phyloP scores from a whole-genome alignment of 1,139 yeast species.

The Saccharomyces hybrid region DNA sequence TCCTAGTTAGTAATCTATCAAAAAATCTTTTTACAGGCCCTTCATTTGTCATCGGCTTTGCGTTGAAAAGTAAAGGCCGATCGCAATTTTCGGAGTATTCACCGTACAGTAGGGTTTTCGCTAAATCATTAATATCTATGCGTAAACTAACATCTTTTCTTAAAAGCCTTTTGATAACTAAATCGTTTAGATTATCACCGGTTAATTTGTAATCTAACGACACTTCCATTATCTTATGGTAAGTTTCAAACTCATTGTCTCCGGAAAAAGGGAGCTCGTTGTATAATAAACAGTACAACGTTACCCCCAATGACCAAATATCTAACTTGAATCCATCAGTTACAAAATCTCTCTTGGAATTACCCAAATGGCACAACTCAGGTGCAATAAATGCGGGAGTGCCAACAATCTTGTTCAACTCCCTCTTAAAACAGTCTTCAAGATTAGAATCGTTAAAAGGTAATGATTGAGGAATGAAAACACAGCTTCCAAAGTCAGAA shows the following conservation, averaged over 20 bases:
- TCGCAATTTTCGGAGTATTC: no score
- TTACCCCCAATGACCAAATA: slow-evolving; percentile 61
- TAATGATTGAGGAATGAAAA: slow-evolving; percentile 19
- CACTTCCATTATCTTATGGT: slow-evolving; percentile 18
- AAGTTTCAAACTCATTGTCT: slow-evolving; percentile 49
- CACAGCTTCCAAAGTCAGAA: slow-evolving; percentile 73
- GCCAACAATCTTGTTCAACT: slow-evolving; percentile 41
- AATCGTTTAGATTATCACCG: slow-evolving; percentile 10
- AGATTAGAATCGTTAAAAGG: slow-evolving; percentile 13
- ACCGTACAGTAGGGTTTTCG: not conserved
- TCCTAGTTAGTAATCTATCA: slow-evolving; percentile 5
- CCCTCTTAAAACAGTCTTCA: slow-evolving; percentile 17
- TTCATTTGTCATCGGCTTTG: not conserved
- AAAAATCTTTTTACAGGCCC: slow-evolving; percentile 4
- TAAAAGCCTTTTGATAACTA: slow-evolving; percentile 14
- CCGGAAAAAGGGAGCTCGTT: slow-evolving; percentile 58
- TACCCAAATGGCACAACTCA: slow-evolving; percentile 44
- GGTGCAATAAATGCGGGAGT: slow-evolving; percentile 73
- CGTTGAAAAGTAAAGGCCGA: not conserved
- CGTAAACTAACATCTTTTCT: slow-evolving; percentile 16
- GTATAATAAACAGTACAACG: slow-evolving; percentile 50
- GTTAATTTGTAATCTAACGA: slow-evolving; percentile 6
- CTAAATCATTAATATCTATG: slow-evolving; percentile 11
- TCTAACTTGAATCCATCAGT: slow-evolving; percentile 45
- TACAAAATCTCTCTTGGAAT: slow-evolving; percentile 34